phyloP scores from a whole-genome alignment of 768 basidiomycete genomes.

The Bullera alba region DNA sequence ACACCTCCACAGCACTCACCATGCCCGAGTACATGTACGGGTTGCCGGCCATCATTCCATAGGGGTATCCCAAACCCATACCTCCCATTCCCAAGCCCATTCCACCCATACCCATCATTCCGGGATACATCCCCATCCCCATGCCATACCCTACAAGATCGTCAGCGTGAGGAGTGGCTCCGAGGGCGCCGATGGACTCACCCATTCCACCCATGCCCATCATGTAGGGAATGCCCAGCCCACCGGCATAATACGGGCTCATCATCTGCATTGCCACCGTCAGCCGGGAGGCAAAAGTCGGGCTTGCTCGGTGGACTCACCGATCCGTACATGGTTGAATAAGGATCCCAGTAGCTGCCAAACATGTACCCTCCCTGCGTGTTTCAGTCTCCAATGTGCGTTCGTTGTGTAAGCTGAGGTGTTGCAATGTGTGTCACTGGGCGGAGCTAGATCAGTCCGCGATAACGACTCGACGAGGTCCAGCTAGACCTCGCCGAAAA shows the following conservation, averaged over 20 bases:
- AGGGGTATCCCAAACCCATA: constrained; percentile 29
- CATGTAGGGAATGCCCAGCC: constrained; percentile 36
- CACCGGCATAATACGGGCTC: constrained; percentile 38
- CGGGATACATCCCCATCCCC: constrained; percentile 21
- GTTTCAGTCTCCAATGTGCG: no score
- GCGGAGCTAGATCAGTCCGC: no score
- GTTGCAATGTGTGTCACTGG: no score
- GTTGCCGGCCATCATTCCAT: constrained; percentile 23
- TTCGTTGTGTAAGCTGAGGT: no score
- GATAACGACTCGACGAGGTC: no score
- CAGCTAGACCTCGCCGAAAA: no score
- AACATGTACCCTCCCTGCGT: constrained; percentile 26
- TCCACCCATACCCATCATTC: constrained; percentile 6
- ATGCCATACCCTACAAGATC: constrained; percentile 26
- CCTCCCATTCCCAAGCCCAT: constrained; percentile 18
- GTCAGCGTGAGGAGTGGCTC: background rate
- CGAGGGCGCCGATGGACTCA: constrained; percentile 7
- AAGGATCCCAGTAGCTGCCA: constrained; percentile 27
- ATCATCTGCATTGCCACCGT: constrained; percentile 15
- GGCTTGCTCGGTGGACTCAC: constrained; percentile 4
- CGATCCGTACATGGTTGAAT: constrained; percentile 12
- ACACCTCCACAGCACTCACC: constrained; percentile 14
- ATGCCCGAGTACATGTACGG: constrained; percentile 32
- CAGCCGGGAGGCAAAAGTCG: background rate
- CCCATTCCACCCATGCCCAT: constrained; percentile 34